These are phyloP conservation scores for Neoconidiobolus thromboides DNA, from an alignment of 371 early-diverging fungal species.

Conservation along the genomic window DNA sequence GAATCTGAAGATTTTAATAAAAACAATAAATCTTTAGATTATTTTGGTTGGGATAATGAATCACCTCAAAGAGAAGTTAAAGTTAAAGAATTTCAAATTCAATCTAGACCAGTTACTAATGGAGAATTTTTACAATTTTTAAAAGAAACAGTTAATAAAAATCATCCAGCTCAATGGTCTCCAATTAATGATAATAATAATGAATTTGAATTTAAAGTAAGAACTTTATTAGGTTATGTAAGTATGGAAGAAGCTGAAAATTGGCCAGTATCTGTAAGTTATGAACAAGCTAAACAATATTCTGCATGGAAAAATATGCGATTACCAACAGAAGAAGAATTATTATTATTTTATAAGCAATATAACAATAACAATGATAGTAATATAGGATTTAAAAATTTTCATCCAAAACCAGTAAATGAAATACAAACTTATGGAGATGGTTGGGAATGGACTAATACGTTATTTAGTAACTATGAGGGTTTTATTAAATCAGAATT, in stretches of 20 bases:
- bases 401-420: conserved; percentile 27
- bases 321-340: conserved; percentile 46
- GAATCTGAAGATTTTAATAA: too few relatives aligned
- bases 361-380: not conserved
- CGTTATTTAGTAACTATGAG: conserved; percentile 28
- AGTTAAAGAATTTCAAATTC: conserved; percentile 34
- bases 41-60: conserved; percentile 85
- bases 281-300: conserved; percentile 44
- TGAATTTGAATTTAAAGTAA: conserved; percentile 14
- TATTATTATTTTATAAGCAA: too few relatives aligned
- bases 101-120: conserved; percentile 61
- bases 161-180: conserved; percentile 29
- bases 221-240: conserved; percentile 43
- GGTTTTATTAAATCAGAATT: conserved; percentile 38
- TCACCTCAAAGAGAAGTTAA: conserved; percentile 23
- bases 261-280: conserved; percentile 62
- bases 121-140: conserved; percentile 48
- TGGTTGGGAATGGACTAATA: conserved; percentile 75
- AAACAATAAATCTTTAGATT: too few relatives aligned
- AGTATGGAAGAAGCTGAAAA: conserved; percentile 23
- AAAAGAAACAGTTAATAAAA: conserved; percentile 8
- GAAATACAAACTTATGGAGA: conserved; percentile 30
- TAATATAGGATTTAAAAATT: conserved; percentile 23
- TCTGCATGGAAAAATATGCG: conserved; percentile 29
- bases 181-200: not conserved